Conservation (phyloP, 2,329 filamentous ascomycete genomes). For the Teratosphaeria gauchensis region DNA sequence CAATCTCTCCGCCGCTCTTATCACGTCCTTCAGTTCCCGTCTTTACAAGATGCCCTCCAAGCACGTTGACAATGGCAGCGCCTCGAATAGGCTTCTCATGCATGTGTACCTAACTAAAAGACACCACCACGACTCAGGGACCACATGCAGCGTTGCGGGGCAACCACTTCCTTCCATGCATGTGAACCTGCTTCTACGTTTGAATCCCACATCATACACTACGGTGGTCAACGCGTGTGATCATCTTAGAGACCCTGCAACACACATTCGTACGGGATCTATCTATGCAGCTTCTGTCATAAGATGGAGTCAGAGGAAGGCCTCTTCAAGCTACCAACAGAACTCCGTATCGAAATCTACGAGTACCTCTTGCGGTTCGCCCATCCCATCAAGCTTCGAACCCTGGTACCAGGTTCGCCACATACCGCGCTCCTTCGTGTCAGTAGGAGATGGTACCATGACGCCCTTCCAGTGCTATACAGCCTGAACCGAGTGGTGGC, state of each 20-base stretch:
- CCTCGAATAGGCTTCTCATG: neutral
- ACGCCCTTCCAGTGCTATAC: conserved; percentile 5
- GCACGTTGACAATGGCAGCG: neutral
- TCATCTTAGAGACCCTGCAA: neutral
- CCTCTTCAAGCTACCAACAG: conserved; percentile 2
- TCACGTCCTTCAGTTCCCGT: neutral
- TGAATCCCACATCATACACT: neutral
- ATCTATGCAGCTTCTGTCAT: no score
- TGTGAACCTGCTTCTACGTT: neutral
- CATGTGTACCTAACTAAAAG: neutral
- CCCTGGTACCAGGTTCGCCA: neutral
- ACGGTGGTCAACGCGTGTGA: neutral
- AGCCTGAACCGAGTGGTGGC: conserved; percentile 4
- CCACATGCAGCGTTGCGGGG: neutral
- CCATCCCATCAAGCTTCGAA: conserved; percentile 4
- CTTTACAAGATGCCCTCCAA: neutral
- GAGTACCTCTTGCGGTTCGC: conserved; percentile 2
- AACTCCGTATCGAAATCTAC: conserved; percentile 6
- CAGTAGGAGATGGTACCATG: conserved; percentile 4
- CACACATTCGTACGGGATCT: no score
- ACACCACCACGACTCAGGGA: neutral
- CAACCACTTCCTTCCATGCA: neutral
- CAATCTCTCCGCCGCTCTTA: neutral
- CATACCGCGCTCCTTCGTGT: conserved; percentile 4
- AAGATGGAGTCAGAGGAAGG: neutral